Conservation (phyloP, 257 asterid genomes). For the Apocynum venetum region DNA sequence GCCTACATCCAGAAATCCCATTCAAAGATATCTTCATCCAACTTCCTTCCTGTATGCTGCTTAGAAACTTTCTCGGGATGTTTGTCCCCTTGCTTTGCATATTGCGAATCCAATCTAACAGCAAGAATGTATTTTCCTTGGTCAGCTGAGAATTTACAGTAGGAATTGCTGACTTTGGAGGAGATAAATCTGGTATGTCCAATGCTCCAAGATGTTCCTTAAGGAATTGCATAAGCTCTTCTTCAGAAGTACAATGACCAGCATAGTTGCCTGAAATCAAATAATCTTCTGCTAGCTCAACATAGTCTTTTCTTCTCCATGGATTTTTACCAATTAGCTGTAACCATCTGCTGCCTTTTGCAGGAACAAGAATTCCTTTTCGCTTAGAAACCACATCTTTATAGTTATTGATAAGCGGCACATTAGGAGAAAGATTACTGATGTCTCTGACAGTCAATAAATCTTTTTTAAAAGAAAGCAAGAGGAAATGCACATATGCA, state of each 20-base stretch:
- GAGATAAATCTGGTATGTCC: conserved; percentile 32
- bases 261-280: conserved; percentile 22
- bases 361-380: conserved; percentile 33
- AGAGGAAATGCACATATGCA: conserved; percentile 22
- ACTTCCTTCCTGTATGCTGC: conserved; percentile 25
- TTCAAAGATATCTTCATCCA: conserved; percentile 29
- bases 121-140: conserved; percentile 27
- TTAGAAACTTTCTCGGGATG: conserved; percentile 20
- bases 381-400: conserved; percentile 11
- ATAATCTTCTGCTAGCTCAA: conserved; percentile 34
- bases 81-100: background rate
- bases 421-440: background rate
- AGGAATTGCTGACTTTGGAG: conserved; percentile 28
- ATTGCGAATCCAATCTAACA: conserved; percentile 29
- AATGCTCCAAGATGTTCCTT: conserved; percentile 20
- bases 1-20: conserved; percentile 23
- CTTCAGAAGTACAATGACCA: conserved; percentile 17
- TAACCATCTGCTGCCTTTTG: conserved; percentile 32
- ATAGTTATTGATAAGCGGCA: conserved; percentile 29
- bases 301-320: conserved; percentile 25
- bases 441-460: conserved; percentile 11
- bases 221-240: conserved; percentile 26
- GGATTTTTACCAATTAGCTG: conserved; percentile 36
- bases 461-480: conserved; percentile 8
- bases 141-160: conserved; percentile 22